A percentile compares a stretch with the other conserved stretches of the same genome.
Evolutionary conservation across 1,284 basidiomycete species (phyloP).

Genomic region (Sanghuangporus baumii): DNA sequence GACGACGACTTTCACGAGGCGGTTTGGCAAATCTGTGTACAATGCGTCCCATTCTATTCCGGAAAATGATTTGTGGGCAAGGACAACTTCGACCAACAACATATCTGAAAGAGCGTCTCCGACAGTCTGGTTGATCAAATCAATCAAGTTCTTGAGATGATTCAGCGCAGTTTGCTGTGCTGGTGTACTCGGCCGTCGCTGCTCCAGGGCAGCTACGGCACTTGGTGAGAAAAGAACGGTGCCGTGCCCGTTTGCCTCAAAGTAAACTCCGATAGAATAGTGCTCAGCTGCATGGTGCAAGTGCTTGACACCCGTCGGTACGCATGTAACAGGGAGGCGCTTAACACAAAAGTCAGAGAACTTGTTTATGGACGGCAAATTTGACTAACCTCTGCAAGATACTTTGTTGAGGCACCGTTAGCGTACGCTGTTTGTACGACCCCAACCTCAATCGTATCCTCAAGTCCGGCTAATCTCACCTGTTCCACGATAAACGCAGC

Average conservation of each 20-base stretch:
- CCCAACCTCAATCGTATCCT: conserved; percentile 72
- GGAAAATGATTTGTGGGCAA: conserved; percentile 82
- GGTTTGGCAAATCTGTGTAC: conserved; percentile 93
- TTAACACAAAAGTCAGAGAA: conserved; percentile 27
- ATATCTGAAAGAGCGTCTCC: conserved; percentile 97
- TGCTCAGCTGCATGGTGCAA: conserved; percentile 95
- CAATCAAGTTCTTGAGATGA: conserved; percentile 71
- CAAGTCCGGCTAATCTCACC: conserved; percentile 78
- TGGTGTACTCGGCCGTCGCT: conserved; percentile 70
- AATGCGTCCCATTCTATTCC: conserved; percentile 90
- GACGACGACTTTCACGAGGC: conserved; percentile 94
- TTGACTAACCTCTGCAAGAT: conserved; percentile 66
- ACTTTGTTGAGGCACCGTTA: conserved; percentile 95
- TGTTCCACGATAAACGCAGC: conserved; percentile 92
- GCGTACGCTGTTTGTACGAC: conserved; percentile 99
- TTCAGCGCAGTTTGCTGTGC: conserved; percentile 76
- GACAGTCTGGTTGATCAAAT: conserved; percentile 97
- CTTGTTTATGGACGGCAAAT: not conserved
- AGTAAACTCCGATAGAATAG: conserved; percentile 96
- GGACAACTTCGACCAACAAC: conserved; percentile 91
- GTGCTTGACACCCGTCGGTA: conserved; percentile 96
- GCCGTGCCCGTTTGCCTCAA: conserved; percentile 99
- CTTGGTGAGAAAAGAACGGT: conserved; percentile 90
- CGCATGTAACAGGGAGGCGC: conserved; percentile 93
- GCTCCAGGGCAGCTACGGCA: conserved; percentile 56